Conservation (phyloP, 1,284 basidiomycete species). For the Sutorius eximius region DNA sequence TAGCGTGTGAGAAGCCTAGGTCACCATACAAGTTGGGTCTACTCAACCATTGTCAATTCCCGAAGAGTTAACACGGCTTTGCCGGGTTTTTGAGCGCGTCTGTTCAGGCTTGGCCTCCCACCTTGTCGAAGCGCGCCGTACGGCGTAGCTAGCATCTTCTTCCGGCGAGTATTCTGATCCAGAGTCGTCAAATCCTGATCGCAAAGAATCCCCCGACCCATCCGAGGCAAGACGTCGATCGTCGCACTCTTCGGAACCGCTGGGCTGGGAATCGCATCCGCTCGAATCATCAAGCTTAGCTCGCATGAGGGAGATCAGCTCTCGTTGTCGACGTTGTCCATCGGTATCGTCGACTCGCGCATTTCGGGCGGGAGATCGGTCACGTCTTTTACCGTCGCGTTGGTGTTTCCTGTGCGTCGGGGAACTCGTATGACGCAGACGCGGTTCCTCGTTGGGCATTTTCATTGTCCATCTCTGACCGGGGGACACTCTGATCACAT, state of each 20-base stretch:
- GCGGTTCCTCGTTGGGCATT: constrained; percentile 3
- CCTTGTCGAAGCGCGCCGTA: constrained; percentile 5
- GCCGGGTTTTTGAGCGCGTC: constrained; percentile 3
- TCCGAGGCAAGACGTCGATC: constrained; percentile 16
- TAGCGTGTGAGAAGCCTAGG: constrained; percentile 6
- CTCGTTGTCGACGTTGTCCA: constrained; percentile 21
- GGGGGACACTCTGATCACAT: constrained; percentile 5
- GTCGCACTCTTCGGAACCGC: constrained; percentile 13
- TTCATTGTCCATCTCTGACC: constrained; percentile 19
- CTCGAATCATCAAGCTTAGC: constrained; percentile 14
- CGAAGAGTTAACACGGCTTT: not conserved
- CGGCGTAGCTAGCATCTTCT: constrained; percentile 14
- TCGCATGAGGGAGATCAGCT: constrained; percentile 15
- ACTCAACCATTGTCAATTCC: constrained; percentile 18
- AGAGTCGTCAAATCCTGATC: constrained; percentile 26
- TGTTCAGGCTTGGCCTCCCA: constrained; percentile 10
- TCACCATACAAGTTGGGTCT: not conserved
- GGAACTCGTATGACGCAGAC: constrained; percentile 5
- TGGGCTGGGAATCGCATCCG: constrained; percentile 25
- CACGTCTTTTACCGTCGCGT: constrained; percentile 13
- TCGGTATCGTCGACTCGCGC: constrained; percentile 8
- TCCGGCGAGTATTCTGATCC: constrained; percentile 33
- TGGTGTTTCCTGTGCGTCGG: constrained; percentile 8
- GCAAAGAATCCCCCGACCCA: constrained; percentile 24
- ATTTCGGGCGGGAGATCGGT: constrained; percentile 10